These are phyloP conservation scores for Gracilaria caudata DNA, from an alignment of 23 red algal genomes.

Conservation along the genomic window DNA sequence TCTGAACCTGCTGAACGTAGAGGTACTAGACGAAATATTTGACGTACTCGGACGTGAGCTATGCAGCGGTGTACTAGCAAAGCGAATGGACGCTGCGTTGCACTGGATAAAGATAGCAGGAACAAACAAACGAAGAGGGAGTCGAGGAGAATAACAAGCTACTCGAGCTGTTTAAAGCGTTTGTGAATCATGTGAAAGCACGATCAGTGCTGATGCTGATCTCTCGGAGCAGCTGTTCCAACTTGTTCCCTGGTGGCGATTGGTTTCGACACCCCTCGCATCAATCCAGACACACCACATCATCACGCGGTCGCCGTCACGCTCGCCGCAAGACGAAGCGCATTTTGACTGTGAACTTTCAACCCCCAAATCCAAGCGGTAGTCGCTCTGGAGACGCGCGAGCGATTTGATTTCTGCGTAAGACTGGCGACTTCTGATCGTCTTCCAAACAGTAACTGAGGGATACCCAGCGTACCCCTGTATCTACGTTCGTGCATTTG, in stretches of 20 bases:
- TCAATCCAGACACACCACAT: constrained; percentile 23
- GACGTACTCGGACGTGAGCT: constrained; percentile 76
- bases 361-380: no score
- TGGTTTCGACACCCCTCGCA: constrained; percentile 58
- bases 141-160: constrained; percentile 77
- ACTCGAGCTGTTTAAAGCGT: constrained; percentile 84
- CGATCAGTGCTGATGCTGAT: constrained; percentile 57
- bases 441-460: no score
- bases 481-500: no score
- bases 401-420: no score
- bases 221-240: constrained; percentile 84
- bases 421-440: no score
- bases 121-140: constrained; percentile 39
- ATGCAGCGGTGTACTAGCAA: constrained; percentile 78
- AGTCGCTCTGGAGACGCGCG: no score
- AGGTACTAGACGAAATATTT: constrained; percentile 84
- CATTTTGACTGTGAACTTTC: no score
- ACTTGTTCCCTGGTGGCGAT: background rate
- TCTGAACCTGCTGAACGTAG: constrained; percentile 88
- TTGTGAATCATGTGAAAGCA: constrained; percentile 75
- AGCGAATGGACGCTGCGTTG: constrained; percentile 82
- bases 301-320: no score
- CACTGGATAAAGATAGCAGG: constrained; percentile 88
- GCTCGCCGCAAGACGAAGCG: no score
- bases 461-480: no score